Conservation (phyloP, 176 grass and related monocot genomes). For the Elaeis guineensis region DNA sequence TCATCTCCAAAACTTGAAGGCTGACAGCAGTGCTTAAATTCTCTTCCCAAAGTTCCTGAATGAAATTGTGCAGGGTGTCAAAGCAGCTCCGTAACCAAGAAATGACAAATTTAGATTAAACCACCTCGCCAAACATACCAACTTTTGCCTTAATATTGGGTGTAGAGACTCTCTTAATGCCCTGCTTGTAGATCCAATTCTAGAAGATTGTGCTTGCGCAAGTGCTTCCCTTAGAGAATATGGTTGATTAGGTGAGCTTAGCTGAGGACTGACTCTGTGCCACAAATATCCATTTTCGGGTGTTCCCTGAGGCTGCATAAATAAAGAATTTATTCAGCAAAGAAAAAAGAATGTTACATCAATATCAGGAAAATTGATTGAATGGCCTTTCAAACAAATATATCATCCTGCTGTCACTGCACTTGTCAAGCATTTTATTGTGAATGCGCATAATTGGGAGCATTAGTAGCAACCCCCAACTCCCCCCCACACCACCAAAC, state of each 20-base stretch:
- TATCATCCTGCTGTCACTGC: too few species aligned
- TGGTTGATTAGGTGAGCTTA: constrained; percentile 93
- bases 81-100: constrained; percentile 7
- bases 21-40: constrained; percentile 92
- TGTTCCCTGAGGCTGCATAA: constrained; percentile 73
- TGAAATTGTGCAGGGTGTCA: background rate
- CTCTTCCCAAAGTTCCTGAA: constrained; percentile 99
- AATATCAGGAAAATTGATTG: background rate
- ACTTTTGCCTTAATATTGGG: constrained; percentile 84
- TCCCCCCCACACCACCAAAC: too few species aligned
- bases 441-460: too few species aligned
- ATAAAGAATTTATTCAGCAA: constrained; percentile 18
- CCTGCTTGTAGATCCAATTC: constrained; percentile 75
- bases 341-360: constrained; percentile 12
- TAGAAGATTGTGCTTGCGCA: constrained; percentile 95
- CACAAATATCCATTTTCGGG: constrained; percentile 97
- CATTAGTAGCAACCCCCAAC: too few species aligned
- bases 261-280: constrained; percentile 88
- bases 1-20: constrained; percentile 84
- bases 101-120: constrained; percentile 9
- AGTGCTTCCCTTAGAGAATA: constrained; percentile 98
- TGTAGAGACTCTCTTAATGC: constrained; percentile 91
- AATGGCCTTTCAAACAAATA: too few species aligned
- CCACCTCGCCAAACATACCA: constrained; percentile 44
- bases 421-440: too few species aligned